Base-by-base conservation (phyloP, 2,329 filamentous ascomycete species). In the Drechmeria coniospora region DNA sequence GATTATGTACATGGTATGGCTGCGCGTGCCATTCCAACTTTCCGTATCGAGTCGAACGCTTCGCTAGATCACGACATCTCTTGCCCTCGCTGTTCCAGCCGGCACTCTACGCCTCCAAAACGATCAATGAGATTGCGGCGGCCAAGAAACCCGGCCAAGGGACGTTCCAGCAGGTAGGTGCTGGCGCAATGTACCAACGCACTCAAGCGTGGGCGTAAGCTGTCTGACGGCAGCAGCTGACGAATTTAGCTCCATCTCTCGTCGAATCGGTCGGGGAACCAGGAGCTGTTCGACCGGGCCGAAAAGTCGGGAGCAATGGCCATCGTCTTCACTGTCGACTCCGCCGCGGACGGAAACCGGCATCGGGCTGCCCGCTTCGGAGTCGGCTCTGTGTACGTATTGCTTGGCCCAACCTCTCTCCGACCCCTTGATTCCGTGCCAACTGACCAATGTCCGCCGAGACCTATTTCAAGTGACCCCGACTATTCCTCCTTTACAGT, bases 1-100 rank as follows among this genome's bases (percentile, higher is more conserved):
- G 29, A 63, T 68, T 28, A 52, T 66, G 3, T 69, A 69, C 44
- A 61, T 67, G 30, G 49, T 53, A 34, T 31, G 35, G 2, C 12
- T 12, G 2, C 10, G 15, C 17, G 4, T 18, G 18, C 10, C 7
- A 20, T 20, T 10, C 6, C 6, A 20, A 20, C 10, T 7, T 20
- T 6, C 7, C 18, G 18, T 20, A 20, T 20, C 10, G 18, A 20
- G 10, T 20, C 18, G 6, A 10, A 20, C 7, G 6, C 10, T 10
- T 7, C 7, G 18, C 18, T 20, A 20, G 10, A 6, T 20, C 10
- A 20, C 4, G 12, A 6, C n/a, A n/a, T n/a, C n/a, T n/a, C n/a
- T n/a, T n/a, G n/a, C n/a, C n/a, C n/a, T n/a, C n/a, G n/a, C n/a
- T 21, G 5, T n/a, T 11, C 28, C 29, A 50, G 50, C 49, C 51